Conservation (phyloP, 371 early-diverging fungal genomes). For the Actinomucor elegans region DNA sequence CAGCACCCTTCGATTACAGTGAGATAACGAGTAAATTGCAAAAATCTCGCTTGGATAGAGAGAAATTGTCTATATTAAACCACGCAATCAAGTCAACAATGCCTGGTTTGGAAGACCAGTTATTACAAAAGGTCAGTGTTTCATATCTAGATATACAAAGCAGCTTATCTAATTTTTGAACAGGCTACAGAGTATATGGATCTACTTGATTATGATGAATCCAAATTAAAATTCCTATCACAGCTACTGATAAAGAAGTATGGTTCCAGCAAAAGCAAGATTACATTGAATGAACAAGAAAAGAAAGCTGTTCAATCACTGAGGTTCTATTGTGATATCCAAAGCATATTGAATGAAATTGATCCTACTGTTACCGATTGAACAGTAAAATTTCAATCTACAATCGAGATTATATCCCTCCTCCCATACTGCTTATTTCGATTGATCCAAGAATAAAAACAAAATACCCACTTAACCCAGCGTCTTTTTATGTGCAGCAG, state of each 20-base stretch:
- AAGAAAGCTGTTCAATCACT: slow-evolving; percentile 24
- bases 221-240: slow-evolving; percentile 26
- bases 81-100: slow-evolving; percentile 10
- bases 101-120: slow-evolving; percentile 7
- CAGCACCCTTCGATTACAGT: background rate
- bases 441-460: no score
- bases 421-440: no score
- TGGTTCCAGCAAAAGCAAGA: background rate
- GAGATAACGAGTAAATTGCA: slow-evolving; percentile 8
- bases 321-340: slow-evolving; percentile 28
- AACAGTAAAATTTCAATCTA: no score
- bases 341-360: slow-evolving; percentile 7
- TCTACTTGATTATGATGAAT: slow-evolving; percentile 30
- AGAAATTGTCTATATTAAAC: slow-evolving; percentile 25
- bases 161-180: background rate
- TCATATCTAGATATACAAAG: no score
- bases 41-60: slow-evolving; percentile 39
- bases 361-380: background rate
- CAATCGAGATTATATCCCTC: no score
- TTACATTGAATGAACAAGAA: slow-evolving; percentile 15
- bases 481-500: no score
- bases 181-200: slow-evolving; percentile 19
- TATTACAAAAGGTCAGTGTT: slow-evolving; percentile 13
- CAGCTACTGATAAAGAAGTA: slow-evolving; percentile 1
- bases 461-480: no score